A percentile compares a stretch with the other conserved stretches of the same genome.
These are phyloP conservation scores for Sphaerulina musiva DNA, from an alignment of 2,329 filamentous ascomycete species.

Conservation along the genomic window DNA sequence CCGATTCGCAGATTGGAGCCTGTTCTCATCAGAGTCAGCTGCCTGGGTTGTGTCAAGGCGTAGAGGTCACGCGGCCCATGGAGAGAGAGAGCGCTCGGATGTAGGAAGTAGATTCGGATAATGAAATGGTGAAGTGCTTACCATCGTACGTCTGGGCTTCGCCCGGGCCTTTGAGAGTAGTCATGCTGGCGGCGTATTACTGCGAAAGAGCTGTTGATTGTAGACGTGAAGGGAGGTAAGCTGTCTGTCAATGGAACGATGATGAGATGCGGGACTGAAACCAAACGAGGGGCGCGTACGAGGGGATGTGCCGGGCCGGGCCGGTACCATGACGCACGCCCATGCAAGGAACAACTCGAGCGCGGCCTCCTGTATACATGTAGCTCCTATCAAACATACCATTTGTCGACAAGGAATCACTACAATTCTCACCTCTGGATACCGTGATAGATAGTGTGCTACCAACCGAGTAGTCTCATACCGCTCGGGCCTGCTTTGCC, in stretches of 20 bases:
- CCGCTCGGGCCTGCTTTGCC: slow-evolving; percentile 6
- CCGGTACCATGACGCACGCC: not conserved
- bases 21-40: slow-evolving; percentile 19
- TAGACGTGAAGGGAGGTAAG: not conserved
- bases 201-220: not conserved
- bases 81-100: not conserved
- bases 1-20: slow-evolving; percentile 69
- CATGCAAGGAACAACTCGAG: not conserved
- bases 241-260: not conserved
- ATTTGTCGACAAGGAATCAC: not conserved
- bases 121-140: slow-evolving; percentile 29
- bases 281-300: not conserved
- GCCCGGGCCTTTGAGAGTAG: slow-evolving; percentile 58
- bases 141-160: slow-evolving; percentile 53
- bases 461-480: not conserved
- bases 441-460: not conserved
- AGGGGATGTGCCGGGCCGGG: too few species aligned
- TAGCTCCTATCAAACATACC: too few species aligned
- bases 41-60: not conserved
- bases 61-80: slow-evolving; percentile 7
- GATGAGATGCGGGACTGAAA: not conserved
- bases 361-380: too few species aligned
- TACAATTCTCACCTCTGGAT: too few species aligned
- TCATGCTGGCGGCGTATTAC: slow-evolving; percentile 35
- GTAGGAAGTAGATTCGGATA: not conserved